These are phyloP conservation scores for Malus fusca DNA, from an alignment of 306 rosid genomes.

Conservation along the genomic window DNA sequence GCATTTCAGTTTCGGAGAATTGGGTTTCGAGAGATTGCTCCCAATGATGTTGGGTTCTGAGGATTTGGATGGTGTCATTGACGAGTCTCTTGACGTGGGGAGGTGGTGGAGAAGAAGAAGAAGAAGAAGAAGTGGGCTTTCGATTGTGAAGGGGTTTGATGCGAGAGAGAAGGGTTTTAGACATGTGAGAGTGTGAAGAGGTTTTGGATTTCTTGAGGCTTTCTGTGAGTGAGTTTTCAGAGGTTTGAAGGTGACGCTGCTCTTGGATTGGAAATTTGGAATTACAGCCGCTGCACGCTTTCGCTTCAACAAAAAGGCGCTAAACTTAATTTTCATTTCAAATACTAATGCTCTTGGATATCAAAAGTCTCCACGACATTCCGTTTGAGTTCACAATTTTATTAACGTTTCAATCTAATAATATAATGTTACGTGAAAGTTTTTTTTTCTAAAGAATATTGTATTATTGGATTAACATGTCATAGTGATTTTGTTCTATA, in stretches of 20 bases:
- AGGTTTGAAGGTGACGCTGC: neutral
- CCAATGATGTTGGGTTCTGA: slow-evolving; percentile 39
- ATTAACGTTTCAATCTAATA: too few species aligned
- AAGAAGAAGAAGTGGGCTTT: slow-evolving; percentile 6
- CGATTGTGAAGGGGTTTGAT: slow-evolving; percentile 46
- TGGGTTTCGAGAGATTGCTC: slow-evolving; percentile 47
- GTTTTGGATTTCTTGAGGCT: neutral
- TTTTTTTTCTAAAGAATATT: too few species aligned
- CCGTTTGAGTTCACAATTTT: too few species aligned
- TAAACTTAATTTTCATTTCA: neutral
- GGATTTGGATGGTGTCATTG: slow-evolving; percentile 45
- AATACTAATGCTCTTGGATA: neutral
- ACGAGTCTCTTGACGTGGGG: slow-evolving; percentile 33
- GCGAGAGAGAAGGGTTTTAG: slow-evolving; percentile 58
- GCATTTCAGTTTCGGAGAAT: slow-evolving; percentile 38
- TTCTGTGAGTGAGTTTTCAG: neutral
- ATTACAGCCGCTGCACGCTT: neutral
- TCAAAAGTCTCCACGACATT: neutral
- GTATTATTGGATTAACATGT: too few species aligned
- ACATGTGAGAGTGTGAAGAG: slow-evolving; percentile 30
- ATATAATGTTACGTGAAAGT: too few species aligned
- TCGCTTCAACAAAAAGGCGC: neutral
- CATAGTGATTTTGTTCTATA: too few species aligned
- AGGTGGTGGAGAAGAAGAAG: neutral
- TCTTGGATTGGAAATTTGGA: too few species aligned